A percentile compares a stretch with the other conserved stretches of the same genome.
Conservation (phyloP, 352 stramenopile species). For the Discostella stelligera region DNA sequence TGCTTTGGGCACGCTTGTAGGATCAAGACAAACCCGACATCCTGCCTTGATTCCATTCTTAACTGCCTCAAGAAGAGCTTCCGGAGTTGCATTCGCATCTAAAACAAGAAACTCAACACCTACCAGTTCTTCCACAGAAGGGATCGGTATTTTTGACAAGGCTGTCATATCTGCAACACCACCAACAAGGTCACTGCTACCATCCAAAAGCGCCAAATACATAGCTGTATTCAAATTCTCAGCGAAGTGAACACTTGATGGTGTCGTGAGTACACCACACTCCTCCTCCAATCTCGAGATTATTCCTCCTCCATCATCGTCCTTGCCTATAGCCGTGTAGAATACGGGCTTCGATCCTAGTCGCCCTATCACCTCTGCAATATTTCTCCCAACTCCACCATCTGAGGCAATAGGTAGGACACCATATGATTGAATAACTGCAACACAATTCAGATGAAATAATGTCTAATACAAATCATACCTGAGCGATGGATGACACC, state of each 20-base stretch:
- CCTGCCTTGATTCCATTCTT: conserved; percentile 37
- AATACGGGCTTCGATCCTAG: conserved; percentile 56
- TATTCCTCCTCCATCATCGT: conserved; percentile 49
- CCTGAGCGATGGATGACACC: conserved; percentile 39
- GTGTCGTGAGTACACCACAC: conserved; percentile 41
- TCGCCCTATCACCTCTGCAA: conserved; percentile 64
- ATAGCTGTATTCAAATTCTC: conserved; percentile 43
- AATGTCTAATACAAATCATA: not conserved
- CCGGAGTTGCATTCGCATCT: conserved; percentile 60
- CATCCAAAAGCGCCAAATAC: conserved; percentile 66
- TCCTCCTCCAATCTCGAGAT: conserved; percentile 44
- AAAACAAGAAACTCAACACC: conserved; percentile 59
- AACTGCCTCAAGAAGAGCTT: conserved; percentile 35
- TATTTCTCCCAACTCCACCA: conserved; percentile 71
- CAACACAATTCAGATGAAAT: not conserved
- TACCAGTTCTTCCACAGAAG: conserved; percentile 35
- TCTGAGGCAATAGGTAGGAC: conserved; percentile 11
- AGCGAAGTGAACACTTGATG: conserved; percentile 36
- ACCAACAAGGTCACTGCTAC: conserved; percentile 53
- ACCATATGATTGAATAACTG: not conserved
- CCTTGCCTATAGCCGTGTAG: conserved; percentile 68
- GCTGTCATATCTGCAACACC: conserved; percentile 62
- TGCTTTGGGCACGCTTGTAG: conserved; percentile 68
- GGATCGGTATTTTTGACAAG: conserved; percentile 46
- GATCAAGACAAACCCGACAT: conserved; percentile 62